phyloP scores from a whole-genome alignment of 768 basidiomycete genomes.

The Amanita rimosa region DNA sequence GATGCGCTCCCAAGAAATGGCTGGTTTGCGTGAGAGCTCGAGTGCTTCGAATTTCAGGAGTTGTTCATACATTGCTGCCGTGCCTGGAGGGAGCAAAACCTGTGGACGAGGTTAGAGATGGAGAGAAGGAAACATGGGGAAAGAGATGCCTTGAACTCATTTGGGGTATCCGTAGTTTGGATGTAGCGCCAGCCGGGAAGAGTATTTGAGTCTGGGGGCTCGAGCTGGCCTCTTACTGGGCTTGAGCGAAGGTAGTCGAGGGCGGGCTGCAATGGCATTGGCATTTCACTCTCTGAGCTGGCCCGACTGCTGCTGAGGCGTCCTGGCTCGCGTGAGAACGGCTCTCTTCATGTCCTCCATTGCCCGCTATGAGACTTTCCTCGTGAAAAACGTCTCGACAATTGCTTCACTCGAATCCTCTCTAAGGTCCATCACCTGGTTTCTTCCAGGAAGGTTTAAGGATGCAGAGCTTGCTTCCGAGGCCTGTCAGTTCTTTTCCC shows the following conservation, averaged over 20 bases:
- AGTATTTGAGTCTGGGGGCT: slow-evolving; percentile 48
- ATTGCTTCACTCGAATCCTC: slow-evolving; percentile 86
- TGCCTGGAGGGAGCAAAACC: slow-evolving; percentile 61
- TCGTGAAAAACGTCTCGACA: slow-evolving; percentile 76
- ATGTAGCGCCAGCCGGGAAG: slow-evolving; percentile 58
- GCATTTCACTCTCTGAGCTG: too few relatives aligned
- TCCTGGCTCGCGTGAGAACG: background rate
- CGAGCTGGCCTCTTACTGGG: slow-evolving; percentile 66
- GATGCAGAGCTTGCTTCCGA: slow-evolving; percentile 96
- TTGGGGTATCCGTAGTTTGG: slow-evolving; percentile 66
- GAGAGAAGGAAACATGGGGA: background rate
- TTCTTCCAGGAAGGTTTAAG: slow-evolving; percentile 92
- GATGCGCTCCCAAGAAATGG: slow-evolving; percentile 57
- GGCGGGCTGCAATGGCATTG: slow-evolving; percentile 13
- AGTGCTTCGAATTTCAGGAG: slow-evolving; percentile 49
- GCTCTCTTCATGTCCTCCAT: slow-evolving; percentile 42
- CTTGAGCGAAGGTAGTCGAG: slow-evolving; percentile 50
- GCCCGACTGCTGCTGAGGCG: too few relatives aligned
- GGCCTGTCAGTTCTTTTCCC: slow-evolving; percentile 54
- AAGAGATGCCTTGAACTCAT: slow-evolving; percentile 55
- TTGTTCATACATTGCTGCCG: slow-evolving; percentile 53
- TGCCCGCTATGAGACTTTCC: slow-evolving; percentile 71
- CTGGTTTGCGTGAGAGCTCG: slow-evolving; percentile 47
- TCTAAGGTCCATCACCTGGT: slow-evolving; percentile 86
- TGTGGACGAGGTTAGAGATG: slow-evolving; percentile 13